Evolutionary conservation across 2,329 filamentous ascomycete species (phyloP).

Genomic region (Curvularia sp.): DNA sequence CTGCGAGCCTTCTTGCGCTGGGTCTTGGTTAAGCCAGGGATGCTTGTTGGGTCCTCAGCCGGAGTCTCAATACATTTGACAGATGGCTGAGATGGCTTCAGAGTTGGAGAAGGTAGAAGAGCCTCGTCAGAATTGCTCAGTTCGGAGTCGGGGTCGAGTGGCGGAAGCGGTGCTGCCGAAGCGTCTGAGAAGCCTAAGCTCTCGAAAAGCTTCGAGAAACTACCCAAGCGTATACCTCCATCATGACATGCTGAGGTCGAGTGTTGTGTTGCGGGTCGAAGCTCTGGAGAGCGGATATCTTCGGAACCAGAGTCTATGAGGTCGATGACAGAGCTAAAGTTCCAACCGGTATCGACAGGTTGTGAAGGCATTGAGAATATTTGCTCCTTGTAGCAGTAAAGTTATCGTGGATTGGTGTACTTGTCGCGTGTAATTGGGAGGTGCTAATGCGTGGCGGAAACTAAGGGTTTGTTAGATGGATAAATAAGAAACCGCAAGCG

Average conservation of each 20-base stretch:
- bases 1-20: constrained; percentile 39
- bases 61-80: constrained; percentile 1
- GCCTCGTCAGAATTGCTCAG: constrained; percentile 57
- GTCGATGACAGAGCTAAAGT: constrained; percentile 56
- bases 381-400: not conserved
- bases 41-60: constrained; percentile 6
- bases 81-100: constrained; percentile 5
- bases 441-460: constrained; percentile 27
- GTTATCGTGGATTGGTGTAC: not conserved
- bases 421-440: constrained; percentile 9
- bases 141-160: constrained; percentile 37
- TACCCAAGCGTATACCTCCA: constrained; percentile 49
- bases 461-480: constrained; percentile 25
- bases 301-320: constrained; percentile 47
- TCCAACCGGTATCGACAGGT: constrained; percentile 53
- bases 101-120: constrained; percentile 29
- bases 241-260: constrained; percentile 13
- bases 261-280: constrained; percentile 17
- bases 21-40: constrained; percentile 31
- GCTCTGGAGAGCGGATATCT: constrained; percentile 31
- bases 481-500: constrained; percentile 9
- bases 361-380: constrained; percentile 42
- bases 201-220: constrained; percentile 57
- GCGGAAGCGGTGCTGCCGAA: constrained; percentile 27
- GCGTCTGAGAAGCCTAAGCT: constrained; percentile 50